These are phyloP conservation scores for Diplodia scrobiculata DNA, from an alignment of 2,329 filamentous ascomycete genomes.

Conservation along the genomic window DNA sequence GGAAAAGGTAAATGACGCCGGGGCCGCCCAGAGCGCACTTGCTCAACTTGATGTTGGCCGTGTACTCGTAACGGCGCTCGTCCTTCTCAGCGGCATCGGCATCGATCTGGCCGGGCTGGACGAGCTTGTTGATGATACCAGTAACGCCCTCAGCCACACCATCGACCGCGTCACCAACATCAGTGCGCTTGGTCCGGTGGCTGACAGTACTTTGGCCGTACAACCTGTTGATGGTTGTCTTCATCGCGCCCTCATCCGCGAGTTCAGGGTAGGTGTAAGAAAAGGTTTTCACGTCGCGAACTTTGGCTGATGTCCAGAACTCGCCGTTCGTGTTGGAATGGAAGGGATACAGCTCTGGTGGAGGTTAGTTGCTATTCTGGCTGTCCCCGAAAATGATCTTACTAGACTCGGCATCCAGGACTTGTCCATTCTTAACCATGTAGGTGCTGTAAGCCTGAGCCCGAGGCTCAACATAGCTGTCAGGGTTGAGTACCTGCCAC, in stretches of 20 bases:
- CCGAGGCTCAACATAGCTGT: conserved; percentile 65
- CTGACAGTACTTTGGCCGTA: conserved; percentile 55
- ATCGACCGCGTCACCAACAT: conserved; percentile 1
- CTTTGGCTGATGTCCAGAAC: conserved; percentile 68
- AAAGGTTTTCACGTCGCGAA: conserved; percentile 63
- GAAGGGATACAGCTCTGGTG: conserved; percentile 65
- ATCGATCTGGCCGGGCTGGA: conserved; percentile 33
- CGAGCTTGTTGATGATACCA: conserved; percentile 29
- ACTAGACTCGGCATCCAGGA: conserved; percentile 58
- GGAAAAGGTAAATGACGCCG: conserved; percentile 69
- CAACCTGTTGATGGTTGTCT: conserved; percentile 61
- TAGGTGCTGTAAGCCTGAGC: conserved; percentile 60
- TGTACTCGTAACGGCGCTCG: conserved; percentile 59
- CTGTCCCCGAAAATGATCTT: conserved; percentile 30
- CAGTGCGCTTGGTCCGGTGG: conserved; percentile 32
- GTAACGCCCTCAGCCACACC: conserved; percentile 19
- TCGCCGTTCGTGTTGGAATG: conserved; percentile 58
- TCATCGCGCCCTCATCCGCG: conserved; percentile 42
- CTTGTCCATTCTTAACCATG: conserved; percentile 58
- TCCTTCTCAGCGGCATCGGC: conserved; percentile 44
- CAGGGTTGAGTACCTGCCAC: conserved; percentile 73
- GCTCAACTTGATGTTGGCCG: conserved; percentile 65
- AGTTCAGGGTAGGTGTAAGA: conserved; percentile 76
- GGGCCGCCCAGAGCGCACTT: conserved; percentile 63
- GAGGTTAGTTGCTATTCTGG: neutral